Conservation (phyloP, 768 basidiomycete species). For the Pisolithus marmoratus region DNA sequence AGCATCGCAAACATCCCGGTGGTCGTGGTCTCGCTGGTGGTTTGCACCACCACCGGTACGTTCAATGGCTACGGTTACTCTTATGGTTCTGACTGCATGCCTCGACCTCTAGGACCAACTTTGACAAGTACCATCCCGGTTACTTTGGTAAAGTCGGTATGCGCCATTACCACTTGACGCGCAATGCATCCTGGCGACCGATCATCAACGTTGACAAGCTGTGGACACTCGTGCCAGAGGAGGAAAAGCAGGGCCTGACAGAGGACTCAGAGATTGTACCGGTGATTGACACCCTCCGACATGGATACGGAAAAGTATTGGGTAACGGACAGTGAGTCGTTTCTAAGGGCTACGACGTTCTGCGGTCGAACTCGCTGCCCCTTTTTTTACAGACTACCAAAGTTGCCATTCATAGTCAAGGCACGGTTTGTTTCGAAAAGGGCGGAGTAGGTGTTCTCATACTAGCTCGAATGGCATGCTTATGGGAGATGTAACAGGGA, state of each 20-base stretch:
- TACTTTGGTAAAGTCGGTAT: constrained; percentile 99
- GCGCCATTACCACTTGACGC: constrained; percentile 95
- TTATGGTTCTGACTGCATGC: neutral
- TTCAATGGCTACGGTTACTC: constrained; percentile 9
- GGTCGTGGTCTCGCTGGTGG: constrained; percentile 99
- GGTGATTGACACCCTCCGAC: constrained; percentile 81
- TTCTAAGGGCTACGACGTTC: neutral
- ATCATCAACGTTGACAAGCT: constrained; percentile 99
- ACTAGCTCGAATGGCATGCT: constrained; percentile 20
- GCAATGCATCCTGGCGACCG: constrained; percentile 87
- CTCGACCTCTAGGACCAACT: constrained; percentile 68
- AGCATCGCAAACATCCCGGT: constrained; percentile 99
- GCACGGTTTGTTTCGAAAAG: constrained; percentile 89
- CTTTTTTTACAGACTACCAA: constrained; percentile 57
- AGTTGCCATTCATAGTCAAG: constrained; percentile 95
- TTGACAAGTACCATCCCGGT: constrained; percentile 99
- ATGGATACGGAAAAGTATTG: constrained; percentile 90
- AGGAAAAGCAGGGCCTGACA: constrained; percentile 73
- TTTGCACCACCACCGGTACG: constrained; percentile 96
- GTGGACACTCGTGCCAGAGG: constrained; percentile 83
- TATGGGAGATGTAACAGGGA: constrained; percentile 28
- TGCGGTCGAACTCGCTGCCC: neutral
- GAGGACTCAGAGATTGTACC: constrained; percentile 81
- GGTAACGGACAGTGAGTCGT: constrained; percentile 82
- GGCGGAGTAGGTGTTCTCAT: constrained; percentile 57